Percentiles rank a stretch among this genome's conserved stretches.
These are phyloP conservation scores for Ramaria sp. DNA, from an alignment of 768 basidiomycete species.

Conservation along the genomic window DNA sequence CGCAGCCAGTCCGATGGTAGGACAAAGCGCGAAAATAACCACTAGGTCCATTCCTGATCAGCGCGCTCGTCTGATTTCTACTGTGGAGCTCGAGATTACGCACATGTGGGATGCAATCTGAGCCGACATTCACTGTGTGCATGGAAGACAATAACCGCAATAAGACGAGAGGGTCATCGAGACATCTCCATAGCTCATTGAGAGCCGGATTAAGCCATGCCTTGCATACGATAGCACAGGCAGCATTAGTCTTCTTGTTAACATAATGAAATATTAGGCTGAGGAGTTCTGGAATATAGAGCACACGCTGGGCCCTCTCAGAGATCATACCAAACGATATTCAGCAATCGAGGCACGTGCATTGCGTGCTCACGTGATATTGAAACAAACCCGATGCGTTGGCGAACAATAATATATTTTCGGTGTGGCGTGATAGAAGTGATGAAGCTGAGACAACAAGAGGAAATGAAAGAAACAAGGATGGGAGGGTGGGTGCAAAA, in stretches of 20 bases:
- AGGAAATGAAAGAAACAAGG: too few relatives aligned
- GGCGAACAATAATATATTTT: too few relatives aligned
- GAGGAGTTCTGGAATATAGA: conserved; percentile 48
- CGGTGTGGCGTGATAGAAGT: too few relatives aligned
- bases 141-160: conserved; percentile 41
- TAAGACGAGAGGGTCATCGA: conserved; percentile 33
- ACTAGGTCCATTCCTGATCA: conserved; percentile 13
- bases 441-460: too few relatives aligned
- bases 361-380: too few relatives aligned
- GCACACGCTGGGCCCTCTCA: conserved; percentile 16
- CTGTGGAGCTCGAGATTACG: background rate
- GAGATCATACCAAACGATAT: too few relatives aligned
- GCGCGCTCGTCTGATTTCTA: too few relatives aligned
- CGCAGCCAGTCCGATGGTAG: conserved; percentile 42
- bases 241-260: conserved; percentile 28
- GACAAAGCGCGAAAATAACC: conserved; percentile 27
- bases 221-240: conserved; percentile 45
- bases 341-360: too few relatives aligned
- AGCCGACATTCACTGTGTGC: conserved; percentile 2
- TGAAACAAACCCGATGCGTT: too few relatives aligned
- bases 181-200: conserved; percentile 46
- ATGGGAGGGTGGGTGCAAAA: too few relatives aligned
- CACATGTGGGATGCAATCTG: background rate
- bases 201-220: conserved; percentile 48
- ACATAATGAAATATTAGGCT: conserved; percentile 43